A percentile compares a stretch with the other conserved stretches of the same genome.
phyloP scores from a whole-genome alignment of 169 alveolate genomes.

The Cryptosporidium muris region DNA sequence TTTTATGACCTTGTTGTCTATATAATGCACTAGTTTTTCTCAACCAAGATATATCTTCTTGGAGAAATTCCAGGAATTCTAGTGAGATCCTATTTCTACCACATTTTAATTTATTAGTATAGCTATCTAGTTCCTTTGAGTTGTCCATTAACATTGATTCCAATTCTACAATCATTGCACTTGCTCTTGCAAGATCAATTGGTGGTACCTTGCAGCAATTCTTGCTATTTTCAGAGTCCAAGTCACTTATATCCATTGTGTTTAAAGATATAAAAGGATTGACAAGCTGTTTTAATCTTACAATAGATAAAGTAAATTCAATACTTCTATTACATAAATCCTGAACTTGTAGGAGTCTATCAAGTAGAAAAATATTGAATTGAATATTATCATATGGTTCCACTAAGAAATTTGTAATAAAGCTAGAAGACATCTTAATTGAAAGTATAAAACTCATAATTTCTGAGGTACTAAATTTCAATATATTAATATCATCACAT shows the following conservation, averaged over 20 bases:
- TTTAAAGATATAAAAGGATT: no score
- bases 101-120: background rate
- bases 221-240: slow-evolving; percentile 1
- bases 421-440: background rate
- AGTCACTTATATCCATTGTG: slow-evolving; percentile 3
- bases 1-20: slow-evolving; percentile 64
- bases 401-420: slow-evolving; percentile 3
- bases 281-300: background rate
- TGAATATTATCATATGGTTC: slow-evolving; percentile 46
- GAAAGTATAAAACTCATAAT: background rate
- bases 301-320: slow-evolving; percentile 40
- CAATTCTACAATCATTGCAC: slow-evolving; percentile 51
- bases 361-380: slow-evolving; percentile 15
- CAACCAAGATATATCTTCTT: slow-evolving; percentile 57
- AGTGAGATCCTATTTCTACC: background rate
- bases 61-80: slow-evolving; percentile 53
- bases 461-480: slow-evolving; percentile 1
- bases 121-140: background rate
- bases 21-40: slow-evolving; percentile 50
- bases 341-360: slow-evolving; percentile 33
- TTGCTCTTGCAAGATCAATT: slow-evolving; percentile 28
- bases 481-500: slow-evolving; percentile 21
- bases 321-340: slow-evolving; percentile 34
- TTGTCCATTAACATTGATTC: slow-evolving; percentile 37
- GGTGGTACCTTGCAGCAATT: background rate